phyloP scores from a whole-genome alignment of 495 filamentous ascomycete genomes.

The Aspergillus kassunensis region DNA sequence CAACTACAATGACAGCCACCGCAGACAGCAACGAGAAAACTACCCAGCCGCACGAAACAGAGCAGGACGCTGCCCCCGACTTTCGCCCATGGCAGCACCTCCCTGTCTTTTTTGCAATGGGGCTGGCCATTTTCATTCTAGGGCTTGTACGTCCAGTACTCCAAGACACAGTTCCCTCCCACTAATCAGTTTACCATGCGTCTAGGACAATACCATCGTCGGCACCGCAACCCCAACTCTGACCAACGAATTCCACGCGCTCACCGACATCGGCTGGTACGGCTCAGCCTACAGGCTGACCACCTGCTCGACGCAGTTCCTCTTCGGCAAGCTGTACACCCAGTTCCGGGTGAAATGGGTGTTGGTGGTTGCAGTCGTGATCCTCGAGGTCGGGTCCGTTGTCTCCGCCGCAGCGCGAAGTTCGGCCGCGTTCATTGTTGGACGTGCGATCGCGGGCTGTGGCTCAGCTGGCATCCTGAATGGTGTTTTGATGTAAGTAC shows the following conservation, averaged over 20 bases:
- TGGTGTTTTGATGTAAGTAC: conserved; percentile 13
- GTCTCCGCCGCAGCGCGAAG: conserved; percentile 68
- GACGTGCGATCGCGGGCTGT: conserved; percentile 40
- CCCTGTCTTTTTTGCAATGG: no score
- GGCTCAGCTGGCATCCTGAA: conserved; percentile 42
- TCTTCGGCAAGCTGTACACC: conserved; percentile 61
- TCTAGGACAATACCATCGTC: neutral
- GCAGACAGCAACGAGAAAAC: no score
- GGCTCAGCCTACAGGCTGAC: conserved; percentile 35
- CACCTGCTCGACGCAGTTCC: conserved; percentile 38
- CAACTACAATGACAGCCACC: no score
- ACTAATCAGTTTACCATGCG: no score
- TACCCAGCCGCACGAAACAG: no score
- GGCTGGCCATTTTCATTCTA: no score
- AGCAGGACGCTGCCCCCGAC: no score
- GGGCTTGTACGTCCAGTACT: no score
- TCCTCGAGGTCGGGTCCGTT: conserved; percentile 61
- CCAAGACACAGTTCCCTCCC: no score
- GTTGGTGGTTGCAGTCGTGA: conserved; percentile 53
- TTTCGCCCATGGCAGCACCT: no score
- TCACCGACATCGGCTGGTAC: conserved; percentile 60
- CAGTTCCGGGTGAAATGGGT: conserved; percentile 55
- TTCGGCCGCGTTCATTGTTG: conserved; percentile 63
- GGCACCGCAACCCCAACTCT: conserved; percentile 3
- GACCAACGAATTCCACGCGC: conserved; percentile 15